Base-by-base conservation (phyloP, 768 basidiomycete genomes). In the Tylopilus felleus region DNA sequence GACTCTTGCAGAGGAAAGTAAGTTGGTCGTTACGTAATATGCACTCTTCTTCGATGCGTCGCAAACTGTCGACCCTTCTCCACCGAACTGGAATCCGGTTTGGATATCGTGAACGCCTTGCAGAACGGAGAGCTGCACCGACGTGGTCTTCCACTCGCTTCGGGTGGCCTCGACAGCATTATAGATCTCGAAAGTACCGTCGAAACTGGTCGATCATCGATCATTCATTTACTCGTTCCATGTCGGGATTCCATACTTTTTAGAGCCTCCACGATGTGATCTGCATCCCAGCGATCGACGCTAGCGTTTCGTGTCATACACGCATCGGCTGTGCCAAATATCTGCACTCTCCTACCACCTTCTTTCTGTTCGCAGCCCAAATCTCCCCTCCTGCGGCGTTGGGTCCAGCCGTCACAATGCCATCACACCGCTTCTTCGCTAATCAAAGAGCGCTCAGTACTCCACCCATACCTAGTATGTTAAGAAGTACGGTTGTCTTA, bases 151-250 rank as follows among this genome's bases (percentile, higher is more conserved):
- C 29, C 12, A 29, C 48, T 28, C 27, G 42, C n/a, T 22, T 48
- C 31, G 39, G 40, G 29, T 50, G 33, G 13, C 33, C 12, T 33
- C 23, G 36, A 44, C 5, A 39, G 23, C 29, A 51, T 28, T 38
- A 47, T 43, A 43, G 53, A 63, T 64, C 52, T 55, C 19, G 49
- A 53, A 33, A 47, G 29, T 57, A 41, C n/a, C 52, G 14, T 48
- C 55, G 59, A 65, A 61, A 46, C 41, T 22, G 46, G 63, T 67
- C 65, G 66, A 65, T 66, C 66, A 46, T 67, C 65, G 66, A 65
- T 66, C 66, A 46, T 57, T 57, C 49, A 62, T 58, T 55, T 56
- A 51, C 42, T 31, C 28, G 31, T 28, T 39, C 47, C 43, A 38
- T 46, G 57, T 45, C 23, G 28, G 40, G 47, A 40, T n/a, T 29